phyloP scores from a whole-genome alignment of 768 basidiomycete genomes.

The Mycena alexandri region DNA sequence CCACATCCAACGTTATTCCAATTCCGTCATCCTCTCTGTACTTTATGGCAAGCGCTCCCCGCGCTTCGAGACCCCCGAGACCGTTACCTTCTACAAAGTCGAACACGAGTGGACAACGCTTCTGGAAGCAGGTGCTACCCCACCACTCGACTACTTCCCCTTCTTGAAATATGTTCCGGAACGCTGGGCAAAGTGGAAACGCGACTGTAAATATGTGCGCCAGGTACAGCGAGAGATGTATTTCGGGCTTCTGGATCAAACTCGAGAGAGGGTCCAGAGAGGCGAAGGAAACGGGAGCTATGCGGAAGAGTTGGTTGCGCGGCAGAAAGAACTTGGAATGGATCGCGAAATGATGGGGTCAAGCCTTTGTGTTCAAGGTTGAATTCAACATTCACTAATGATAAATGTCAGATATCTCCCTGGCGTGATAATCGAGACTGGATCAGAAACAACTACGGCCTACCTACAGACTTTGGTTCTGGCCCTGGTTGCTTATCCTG shows the following conservation, averaged over 20 bases:
- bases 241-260: slow-evolving; percentile 44
- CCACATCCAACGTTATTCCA: slow-evolving; percentile 47
- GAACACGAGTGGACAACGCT: slow-evolving; percentile 43
- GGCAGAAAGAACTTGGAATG: slow-evolving; percentile 21
- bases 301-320: slow-evolving; percentile 48
- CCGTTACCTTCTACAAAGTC: slow-evolving; percentile 44
- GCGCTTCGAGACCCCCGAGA: slow-evolving; percentile 40
- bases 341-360: slow-evolving; percentile 26
- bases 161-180: slow-evolving; percentile 49
- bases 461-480: slow-evolving; percentile 43
- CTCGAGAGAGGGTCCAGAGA: slow-evolving; percentile 40
- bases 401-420: slow-evolving; percentile 43
- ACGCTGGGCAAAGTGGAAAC: slow-evolving; percentile 52
- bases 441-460: slow-evolving; percentile 46
- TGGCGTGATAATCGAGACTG: slow-evolving; percentile 47
- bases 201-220: slow-evolving; percentile 36
- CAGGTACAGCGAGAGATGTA: slow-evolving; percentile 46
- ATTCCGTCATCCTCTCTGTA: slow-evolving; percentile 47
- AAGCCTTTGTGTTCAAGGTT: neutral
- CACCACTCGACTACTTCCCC: slow-evolving; percentile 52
- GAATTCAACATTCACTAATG: neutral
- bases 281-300: slow-evolving; percentile 47
- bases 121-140: slow-evolving; percentile 50
- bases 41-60: slow-evolving; percentile 50
- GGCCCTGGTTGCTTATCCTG: slow-evolving; percentile 43